Evolutionary conservation across 1,284 basidiomycete genomes (phyloP).

Genomic region (Tylopilus sp.): DNA sequence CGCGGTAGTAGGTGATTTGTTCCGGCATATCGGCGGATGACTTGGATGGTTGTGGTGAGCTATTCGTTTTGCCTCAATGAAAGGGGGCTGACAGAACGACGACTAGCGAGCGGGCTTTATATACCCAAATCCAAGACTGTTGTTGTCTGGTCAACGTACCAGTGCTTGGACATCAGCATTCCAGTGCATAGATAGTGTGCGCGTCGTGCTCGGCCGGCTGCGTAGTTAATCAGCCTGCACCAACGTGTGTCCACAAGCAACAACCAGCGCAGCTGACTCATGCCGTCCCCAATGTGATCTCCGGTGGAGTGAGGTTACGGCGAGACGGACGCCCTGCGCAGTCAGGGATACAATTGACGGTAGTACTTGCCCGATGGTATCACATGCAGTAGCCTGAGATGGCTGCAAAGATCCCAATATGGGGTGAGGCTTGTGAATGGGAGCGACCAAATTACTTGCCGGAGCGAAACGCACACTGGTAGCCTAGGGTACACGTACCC

Average conservation of each 20-base stretch:
- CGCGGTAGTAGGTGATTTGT: conserved; percentile 13
- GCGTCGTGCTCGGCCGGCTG: not conserved
- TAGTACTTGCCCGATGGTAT: not conserved
- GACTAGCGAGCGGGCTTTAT: not conserved
- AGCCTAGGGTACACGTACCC: not conserved
- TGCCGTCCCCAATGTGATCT: not conserved
- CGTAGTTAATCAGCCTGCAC: no score
- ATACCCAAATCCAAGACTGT: not conserved
- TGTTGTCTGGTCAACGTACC: not conserved
- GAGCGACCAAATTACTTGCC: no score
- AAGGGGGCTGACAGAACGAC: not conserved
- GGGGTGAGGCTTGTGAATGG: not conserved
- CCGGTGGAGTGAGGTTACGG: not conserved
- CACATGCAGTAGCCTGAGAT: not conserved
- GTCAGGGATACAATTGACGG: not conserved
- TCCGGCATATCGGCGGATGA: conserved; percentile 1
- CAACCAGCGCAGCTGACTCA: not conserved
- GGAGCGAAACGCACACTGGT: no score
- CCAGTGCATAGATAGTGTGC: not conserved
- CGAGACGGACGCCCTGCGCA: not conserved
- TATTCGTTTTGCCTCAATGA: no score
- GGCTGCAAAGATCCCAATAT: not conserved
- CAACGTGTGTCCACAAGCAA: not conserved
- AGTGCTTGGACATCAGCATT: not conserved
- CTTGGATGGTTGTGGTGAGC: not conserved